These are phyloP conservation scores for Amanita inopinata DNA, from an alignment of 768 basidiomycete genomes.

Conservation along the genomic window DNA sequence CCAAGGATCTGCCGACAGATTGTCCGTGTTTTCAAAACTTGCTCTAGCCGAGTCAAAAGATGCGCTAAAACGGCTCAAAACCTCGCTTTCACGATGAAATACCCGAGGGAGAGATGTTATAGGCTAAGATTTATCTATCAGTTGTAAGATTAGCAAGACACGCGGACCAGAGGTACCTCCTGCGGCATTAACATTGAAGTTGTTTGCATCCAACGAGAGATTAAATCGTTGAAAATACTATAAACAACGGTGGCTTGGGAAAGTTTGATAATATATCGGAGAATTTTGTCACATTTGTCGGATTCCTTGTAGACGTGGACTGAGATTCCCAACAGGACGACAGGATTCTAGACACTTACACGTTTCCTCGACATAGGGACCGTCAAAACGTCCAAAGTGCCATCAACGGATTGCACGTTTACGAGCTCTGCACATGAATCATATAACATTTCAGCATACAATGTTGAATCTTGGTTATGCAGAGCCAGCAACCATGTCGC, in stretches of 20 bases:
- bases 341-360: constrained; percentile 9
- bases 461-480: constrained; percentile 46
- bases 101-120: constrained; percentile 46
- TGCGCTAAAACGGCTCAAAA: constrained; percentile 28
- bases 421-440: constrained; percentile 42
- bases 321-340: neutral
- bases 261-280: constrained; percentile 46
- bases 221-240: constrained; percentile 46
- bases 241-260: constrained; percentile 45
- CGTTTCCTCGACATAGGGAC: neutral
- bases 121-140: constrained; percentile 25
- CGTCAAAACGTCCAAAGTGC: constrained; percentile 6
- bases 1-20: constrained; percentile 41
- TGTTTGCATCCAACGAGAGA: constrained; percentile 49
- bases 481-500: constrained; percentile 61
- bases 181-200: constrained; percentile 17
- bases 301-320: constrained; percentile 9
- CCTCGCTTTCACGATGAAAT: constrained; percentile 44
- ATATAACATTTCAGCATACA: constrained; percentile 46
- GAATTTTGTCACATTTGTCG: constrained; percentile 28
- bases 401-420: constrained; percentile 11
- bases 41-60: constrained; percentile 21
- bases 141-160: neutral
- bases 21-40: constrained; percentile 19
- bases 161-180: neutral